Base-by-base conservation (phyloP, 75 land plant species). In the Chamaecyparis obtusa region DNA sequence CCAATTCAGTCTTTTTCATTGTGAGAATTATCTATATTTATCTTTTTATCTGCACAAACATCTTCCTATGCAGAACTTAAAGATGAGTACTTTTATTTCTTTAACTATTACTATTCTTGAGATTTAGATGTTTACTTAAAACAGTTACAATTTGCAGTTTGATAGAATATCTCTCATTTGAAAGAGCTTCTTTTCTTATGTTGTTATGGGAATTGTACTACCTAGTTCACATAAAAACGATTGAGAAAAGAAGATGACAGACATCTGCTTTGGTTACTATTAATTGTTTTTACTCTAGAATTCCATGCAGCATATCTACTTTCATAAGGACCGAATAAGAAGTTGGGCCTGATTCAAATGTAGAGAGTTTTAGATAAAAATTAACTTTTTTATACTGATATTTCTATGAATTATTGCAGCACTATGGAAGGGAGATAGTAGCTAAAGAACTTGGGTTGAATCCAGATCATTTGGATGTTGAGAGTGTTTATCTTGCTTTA, bases 391-490 rank as follows among this genome's bases (percentile, higher is more conserved):
- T 17, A 82, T 87, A 49, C 46, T 83, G 11, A 69, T 83, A 83
- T 83, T 35, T 84, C 19, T 30, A 51, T 84, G 24, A 77, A 77
- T 37, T 16, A 37, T 37, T 84, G 39, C 89, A 88, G 88, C 88
- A 88, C 33, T 88, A 39, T 88, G 89, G 88, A 51, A 67, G 41
- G 49, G 89, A 86, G 41, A 88, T 88, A 51, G 89, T 88, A 36
- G 78, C 89, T 55, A 88, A 75, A 69, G 83, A 86, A 36, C 89
- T 88, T 46, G 82, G 49, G 19, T 19, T 86, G 56, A 71, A 77
- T 19, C 37, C 30, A 43, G 17, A 87, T 27, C 89, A 88, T 88
- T 88, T 88, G 8, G 89, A 88, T 86, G 89, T 86, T 32, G 82
- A 87, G 39, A 44, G 19, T 19, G 71, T 88, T 19, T 88, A 86